Evolutionary conservation across 805 yeast genomes (phyloP), one percentile per base, ranked within the genome.

Genomic region (Candida silvatica): DNA sequence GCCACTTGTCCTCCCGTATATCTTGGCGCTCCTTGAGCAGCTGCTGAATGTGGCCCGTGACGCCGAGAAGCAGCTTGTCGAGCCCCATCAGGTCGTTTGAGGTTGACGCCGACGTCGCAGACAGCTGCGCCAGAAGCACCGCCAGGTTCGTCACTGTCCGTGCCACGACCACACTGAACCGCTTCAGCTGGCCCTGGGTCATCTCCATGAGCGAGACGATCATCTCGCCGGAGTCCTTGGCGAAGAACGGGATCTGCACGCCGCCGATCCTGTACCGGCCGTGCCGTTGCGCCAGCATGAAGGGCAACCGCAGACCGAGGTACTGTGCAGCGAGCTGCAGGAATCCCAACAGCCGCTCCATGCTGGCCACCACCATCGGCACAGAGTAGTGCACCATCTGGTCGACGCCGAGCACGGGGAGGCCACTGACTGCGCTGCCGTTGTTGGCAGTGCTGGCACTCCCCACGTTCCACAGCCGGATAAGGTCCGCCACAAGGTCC

Each of bases 391-490:
- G 20, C 2, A 51, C 16, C 30, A 41, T 45, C 6, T 40, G 35
- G 2, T 42, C 32, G 1, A 55, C 23, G 3, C 56, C 47, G 8
- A 58, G 17, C 2, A 58, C 41, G 1, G 62, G 63, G 2, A 40
- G 33, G 26, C 46, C 52, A n/a, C 45, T 36, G 3, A 59, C 34
- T 4, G 38, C 5, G 35, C 41, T n/a, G n/a, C n/a, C n/a, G n/a
- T n/a, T n/a, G 6, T 31, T 37, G n/a, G 37, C 37, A 9, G 39
- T 17, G 6, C 45, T 12, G 6, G 6, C 17, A 17, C 14, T n/a
- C 20, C 32, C 22, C 18, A 37, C 20, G 24, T 20, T 27, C 46
- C 46, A 38, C 6, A 38, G 24, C 11, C 6, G 6, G 4, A 36
- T 9, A 8, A 38, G 19, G 17, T 38, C 37, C 6, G 14, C n/a